Evolutionary conservation across 2,329 filamentous ascomycete species (phyloP).

Genomic region (Zymoseptoria tritici): DNA sequence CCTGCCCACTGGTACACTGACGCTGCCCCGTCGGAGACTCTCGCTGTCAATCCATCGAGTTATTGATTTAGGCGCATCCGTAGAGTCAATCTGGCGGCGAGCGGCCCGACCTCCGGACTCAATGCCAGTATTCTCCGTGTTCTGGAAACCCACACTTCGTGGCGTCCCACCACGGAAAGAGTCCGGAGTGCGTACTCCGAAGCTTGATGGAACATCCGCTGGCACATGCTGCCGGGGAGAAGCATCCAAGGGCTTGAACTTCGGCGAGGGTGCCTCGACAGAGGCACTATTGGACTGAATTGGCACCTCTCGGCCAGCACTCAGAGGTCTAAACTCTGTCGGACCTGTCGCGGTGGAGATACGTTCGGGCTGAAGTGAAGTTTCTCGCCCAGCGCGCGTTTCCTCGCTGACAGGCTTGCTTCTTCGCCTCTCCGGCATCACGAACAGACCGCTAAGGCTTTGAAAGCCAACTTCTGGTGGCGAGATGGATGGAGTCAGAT

Average conservation of each 20-base stretch:
- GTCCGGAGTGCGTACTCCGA: background rate
- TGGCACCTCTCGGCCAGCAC: background rate
- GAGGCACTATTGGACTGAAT: background rate
- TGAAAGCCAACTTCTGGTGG: slow-evolving; percentile 22
- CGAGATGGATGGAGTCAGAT: slow-evolving; percentile 1
- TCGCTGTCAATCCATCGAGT: background rate
- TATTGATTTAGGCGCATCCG: background rate
- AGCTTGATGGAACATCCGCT: background rate
- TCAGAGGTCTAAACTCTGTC: background rate
- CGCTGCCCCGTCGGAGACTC: background rate
- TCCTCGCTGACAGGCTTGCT: background rate
- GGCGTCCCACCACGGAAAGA: background rate
- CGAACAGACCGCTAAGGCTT: slow-evolving; percentile 24
- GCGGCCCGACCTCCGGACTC: background rate
- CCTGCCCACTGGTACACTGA: background rate
- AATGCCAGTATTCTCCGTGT: background rate
- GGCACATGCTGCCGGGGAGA: background rate
- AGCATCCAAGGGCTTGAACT: background rate
- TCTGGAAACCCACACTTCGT: background rate
- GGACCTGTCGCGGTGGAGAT: background rate
- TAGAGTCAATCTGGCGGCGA: background rate
- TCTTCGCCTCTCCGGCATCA: background rate
- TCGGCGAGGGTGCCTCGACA: background rate
- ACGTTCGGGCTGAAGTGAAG: background rate
- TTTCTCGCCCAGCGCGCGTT: background rate